Evolutionary conservation across 1,284 basidiomycete genomes (phyloP).

Genomic region (Paramarasmius palmivorus): DNA sequence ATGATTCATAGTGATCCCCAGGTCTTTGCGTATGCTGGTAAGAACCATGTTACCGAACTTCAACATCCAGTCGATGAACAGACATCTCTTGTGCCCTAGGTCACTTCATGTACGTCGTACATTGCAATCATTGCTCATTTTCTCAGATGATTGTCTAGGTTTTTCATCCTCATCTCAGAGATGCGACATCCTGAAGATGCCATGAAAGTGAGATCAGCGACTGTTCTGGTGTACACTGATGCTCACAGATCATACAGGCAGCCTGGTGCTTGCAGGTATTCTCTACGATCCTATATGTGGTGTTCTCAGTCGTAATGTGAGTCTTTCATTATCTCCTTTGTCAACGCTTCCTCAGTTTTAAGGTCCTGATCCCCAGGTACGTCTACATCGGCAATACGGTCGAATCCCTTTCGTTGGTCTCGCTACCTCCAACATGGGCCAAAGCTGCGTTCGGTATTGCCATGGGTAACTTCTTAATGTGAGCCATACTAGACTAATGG

Average conservation of each 20-base stretch:
- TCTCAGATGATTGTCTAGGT: constrained; percentile 29
- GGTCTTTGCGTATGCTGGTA: constrained; percentile 57
- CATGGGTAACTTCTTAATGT: constrained; percentile 52
- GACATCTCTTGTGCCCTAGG: constrained; percentile 26
- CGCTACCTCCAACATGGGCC: constrained; percentile 49
- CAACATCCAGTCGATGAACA: too few relatives aligned
- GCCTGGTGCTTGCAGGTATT: constrained; percentile 55
- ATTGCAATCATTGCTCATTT: background rate
- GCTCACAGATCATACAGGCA: constrained; percentile 30
- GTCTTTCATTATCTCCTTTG: constrained; percentile 4
- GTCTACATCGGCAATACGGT: constrained; percentile 61
- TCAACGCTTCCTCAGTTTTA: background rate
- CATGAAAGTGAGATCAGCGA: constrained; percentile 43
- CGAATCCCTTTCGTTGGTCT: constrained; percentile 53
- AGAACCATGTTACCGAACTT: constrained; percentile 8
- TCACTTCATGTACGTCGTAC: constrained; percentile 49
- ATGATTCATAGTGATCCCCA: constrained; percentile 20
- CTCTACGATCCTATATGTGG: constrained; percentile 47
- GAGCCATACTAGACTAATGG: constrained; percentile 17
- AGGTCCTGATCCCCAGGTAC: constrained; percentile 29
- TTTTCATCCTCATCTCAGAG: constrained; percentile 59
- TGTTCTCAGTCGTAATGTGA: constrained; percentile 51
- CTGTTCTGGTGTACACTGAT: background rate
- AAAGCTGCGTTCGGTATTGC: constrained; percentile 51
- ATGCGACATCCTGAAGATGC: constrained; percentile 52